Evolutionary conservation across 2,329 filamentous ascomycete species (phyloP).

Genomic region (Sarocladiaceae sp.): DNA sequence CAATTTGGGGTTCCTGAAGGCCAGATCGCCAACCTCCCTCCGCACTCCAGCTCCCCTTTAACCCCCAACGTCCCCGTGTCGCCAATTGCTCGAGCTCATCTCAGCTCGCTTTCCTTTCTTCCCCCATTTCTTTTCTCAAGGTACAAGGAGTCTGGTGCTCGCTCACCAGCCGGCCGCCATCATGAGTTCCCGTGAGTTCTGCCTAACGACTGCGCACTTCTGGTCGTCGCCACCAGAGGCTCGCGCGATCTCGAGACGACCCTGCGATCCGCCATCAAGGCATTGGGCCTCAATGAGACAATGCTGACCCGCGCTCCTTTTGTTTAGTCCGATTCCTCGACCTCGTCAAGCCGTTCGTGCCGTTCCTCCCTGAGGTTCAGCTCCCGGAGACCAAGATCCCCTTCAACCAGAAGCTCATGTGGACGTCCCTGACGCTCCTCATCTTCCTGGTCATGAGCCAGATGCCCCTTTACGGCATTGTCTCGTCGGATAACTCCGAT

Average conservation of each 20-base stretch:
- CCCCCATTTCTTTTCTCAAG: slow-evolving; percentile 24
- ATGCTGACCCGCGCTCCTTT: slow-evolving; percentile 21
- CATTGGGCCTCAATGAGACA: slow-evolving; percentile 19
- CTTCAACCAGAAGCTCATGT: slow-evolving; percentile 98
- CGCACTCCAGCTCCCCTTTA: slow-evolving; percentile 28
- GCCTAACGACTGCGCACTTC: slow-evolving; percentile 5
- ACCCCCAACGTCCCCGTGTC: slow-evolving; percentile 21
- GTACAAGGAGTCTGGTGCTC: slow-evolving; percentile 10
- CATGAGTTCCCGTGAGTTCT: slow-evolving; percentile 50
- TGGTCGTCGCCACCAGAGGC: slow-evolving; percentile 13
- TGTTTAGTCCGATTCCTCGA: slow-evolving; percentile 92
- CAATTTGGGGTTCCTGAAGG: slow-evolving; percentile 34
- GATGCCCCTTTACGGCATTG: slow-evolving; percentile 98
- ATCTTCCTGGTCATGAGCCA: slow-evolving; percentile 99
- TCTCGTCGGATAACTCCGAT: slow-evolving; percentile 97
- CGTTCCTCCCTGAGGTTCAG: slow-evolving; percentile 98
- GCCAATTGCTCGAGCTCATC: slow-evolving; percentile 28
- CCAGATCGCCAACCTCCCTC: slow-evolving; percentile 34
- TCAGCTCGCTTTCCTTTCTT: slow-evolving; percentile 28
- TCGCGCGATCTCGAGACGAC: slow-evolving; percentile 12
- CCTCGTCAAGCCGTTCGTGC: slow-evolving; percentile 98
- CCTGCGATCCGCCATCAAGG: slow-evolving; percentile 10
- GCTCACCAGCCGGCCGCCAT: slow-evolving; percentile 30
- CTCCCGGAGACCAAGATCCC: slow-evolving; percentile 97
- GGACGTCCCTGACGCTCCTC: slow-evolving; percentile 87